phyloP scores from a whole-genome alignment of 129 eudicot genomes.

The Flaveria robusta region DNA sequence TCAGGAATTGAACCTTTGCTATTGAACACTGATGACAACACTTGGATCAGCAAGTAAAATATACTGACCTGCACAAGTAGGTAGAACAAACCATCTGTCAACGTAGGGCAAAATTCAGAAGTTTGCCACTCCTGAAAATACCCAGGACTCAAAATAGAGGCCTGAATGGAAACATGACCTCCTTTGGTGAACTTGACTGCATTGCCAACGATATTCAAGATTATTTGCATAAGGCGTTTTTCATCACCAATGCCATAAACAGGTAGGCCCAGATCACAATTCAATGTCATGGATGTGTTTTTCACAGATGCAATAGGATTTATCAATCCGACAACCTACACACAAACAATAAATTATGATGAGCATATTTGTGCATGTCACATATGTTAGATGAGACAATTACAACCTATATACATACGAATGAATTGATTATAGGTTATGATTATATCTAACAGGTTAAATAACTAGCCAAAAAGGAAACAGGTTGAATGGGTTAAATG shows the following conservation, averaged over 20 bases:
- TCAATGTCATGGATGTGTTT: slow-evolving; percentile 46
- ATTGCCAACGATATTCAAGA: slow-evolving; percentile 65
- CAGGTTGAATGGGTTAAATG: background rate
- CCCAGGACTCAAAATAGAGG: slow-evolving; percentile 53
- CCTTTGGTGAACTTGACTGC: slow-evolving; percentile 71
- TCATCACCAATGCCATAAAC: slow-evolving; percentile 57
- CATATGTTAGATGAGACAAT: background rate
- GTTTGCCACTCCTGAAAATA: slow-evolving; percentile 54
- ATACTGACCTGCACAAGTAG: slow-evolving; percentile 59
- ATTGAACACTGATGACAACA: background rate
- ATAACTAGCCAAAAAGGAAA: background rate
- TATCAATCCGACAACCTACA: slow-evolving; percentile 51
- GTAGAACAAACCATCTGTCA: slow-evolving; percentile 52
- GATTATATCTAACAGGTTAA: background rate
- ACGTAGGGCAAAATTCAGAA: slow-evolving; percentile 47
- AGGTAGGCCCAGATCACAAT: slow-evolving; percentile 53
- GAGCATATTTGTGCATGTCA: slow-evolving; percentile 18
- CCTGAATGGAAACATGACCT: slow-evolving; percentile 58
- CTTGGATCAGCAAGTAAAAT: background rate
- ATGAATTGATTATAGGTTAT: background rate
- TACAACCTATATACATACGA: background rate
- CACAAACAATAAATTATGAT: background rate
- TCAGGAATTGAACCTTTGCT: background rate
- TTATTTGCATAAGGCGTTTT: slow-evolving; percentile 56
- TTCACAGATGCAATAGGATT: slow-evolving; percentile 64